These are phyloP conservation scores for Fomitopsis betulina DNA, from an alignment of 1,284 basidiomycete species.

Conservation along the genomic window DNA sequence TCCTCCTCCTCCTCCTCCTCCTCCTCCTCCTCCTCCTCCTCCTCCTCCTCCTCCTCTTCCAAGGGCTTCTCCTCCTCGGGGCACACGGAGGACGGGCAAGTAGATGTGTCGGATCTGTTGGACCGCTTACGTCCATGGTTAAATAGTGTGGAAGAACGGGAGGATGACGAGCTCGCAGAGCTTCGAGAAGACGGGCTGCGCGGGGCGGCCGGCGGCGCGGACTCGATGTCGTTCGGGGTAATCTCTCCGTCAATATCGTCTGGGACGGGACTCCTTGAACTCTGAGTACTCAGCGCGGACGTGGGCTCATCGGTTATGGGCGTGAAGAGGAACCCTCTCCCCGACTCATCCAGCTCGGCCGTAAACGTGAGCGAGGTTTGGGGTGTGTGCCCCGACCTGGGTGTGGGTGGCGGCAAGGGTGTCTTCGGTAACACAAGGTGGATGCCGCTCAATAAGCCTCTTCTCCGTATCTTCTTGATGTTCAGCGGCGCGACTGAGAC, in stretches of 20 bases:
- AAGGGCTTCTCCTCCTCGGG: neutral
- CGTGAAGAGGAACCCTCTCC: conserved; percentile 25
- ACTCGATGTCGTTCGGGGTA: conserved; percentile 14
- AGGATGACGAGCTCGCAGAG: conserved; percentile 9
- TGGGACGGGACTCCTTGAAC: conserved; percentile 20
- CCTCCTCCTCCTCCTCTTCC: neutral
- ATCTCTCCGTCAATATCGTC: conserved; percentile 23
- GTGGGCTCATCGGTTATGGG: conserved; percentile 14
- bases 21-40: neutral
- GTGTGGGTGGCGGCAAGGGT: conserved; percentile 16
- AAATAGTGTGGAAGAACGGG: conserved; percentile 7
- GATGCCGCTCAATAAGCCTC: conserved; percentile 23
- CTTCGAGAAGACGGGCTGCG: conserved; percentile 10
- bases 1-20: too few relatives aligned
- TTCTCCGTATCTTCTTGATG: conserved; percentile 28
- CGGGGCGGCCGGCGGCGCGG: conserved; percentile 7
- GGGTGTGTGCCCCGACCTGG: conserved; percentile 17
- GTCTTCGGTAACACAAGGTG: conserved; percentile 23
- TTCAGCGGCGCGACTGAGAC: conserved; percentile 16
- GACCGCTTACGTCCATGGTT: conserved; percentile 9
- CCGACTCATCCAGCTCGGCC: conserved; percentile 26
- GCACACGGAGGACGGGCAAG: conserved; percentile 21
- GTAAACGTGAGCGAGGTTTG: conserved; percentile 28
- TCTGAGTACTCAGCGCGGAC: conserved; percentile 11
- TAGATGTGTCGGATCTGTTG: conserved; percentile 14